Conservation (phyloP, 176 grass and related monocot species). For the Cocos nucifera region DNA sequence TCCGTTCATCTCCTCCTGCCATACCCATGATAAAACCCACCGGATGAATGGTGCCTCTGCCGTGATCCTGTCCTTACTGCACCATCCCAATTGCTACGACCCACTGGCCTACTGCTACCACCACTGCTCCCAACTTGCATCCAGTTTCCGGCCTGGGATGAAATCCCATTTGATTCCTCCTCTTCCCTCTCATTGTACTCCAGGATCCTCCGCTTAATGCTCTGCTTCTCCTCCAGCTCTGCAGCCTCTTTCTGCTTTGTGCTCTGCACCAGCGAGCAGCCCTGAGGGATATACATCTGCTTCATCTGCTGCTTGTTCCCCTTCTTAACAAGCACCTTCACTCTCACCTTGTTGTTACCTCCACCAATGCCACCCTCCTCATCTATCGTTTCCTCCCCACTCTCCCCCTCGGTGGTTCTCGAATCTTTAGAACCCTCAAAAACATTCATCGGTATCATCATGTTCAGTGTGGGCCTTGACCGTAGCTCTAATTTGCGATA, state of each 20-base stretch:
- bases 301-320: constrained; percentile 93
- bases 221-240: constrained; percentile 87
- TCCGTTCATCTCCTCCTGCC: constrained; percentile 61
- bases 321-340: constrained; percentile 95
- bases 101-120: constrained; percentile 47
- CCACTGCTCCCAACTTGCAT: constrained; percentile 41
- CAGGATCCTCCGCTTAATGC: constrained; percentile 77
- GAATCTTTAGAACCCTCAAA: constrained; percentile 71
- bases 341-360: constrained; percentile 57
- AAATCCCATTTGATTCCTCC: constrained; percentile 64
- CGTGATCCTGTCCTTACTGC: constrained; percentile 27
- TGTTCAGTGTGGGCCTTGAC: constrained; percentile 66
- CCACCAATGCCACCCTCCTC: constrained; percentile 58
- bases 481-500: constrained; percentile 77
- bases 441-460: constrained; percentile 97
- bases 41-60: constrained; percentile 42
- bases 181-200: constrained; percentile 99
- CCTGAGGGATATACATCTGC: constrained; percentile 86
- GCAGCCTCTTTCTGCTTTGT: constrained; percentile 88
- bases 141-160: constrained; percentile 48
- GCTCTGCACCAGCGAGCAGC: constrained; percentile 76
- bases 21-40: constrained; percentile 82
- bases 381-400: constrained; percentile 89
- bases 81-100: constrained; percentile 59
- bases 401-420: constrained; percentile 52